Conservation (phyloP, 1,284 basidiomycete species). For the Microbotryum silenes-acaulis region DNA sequence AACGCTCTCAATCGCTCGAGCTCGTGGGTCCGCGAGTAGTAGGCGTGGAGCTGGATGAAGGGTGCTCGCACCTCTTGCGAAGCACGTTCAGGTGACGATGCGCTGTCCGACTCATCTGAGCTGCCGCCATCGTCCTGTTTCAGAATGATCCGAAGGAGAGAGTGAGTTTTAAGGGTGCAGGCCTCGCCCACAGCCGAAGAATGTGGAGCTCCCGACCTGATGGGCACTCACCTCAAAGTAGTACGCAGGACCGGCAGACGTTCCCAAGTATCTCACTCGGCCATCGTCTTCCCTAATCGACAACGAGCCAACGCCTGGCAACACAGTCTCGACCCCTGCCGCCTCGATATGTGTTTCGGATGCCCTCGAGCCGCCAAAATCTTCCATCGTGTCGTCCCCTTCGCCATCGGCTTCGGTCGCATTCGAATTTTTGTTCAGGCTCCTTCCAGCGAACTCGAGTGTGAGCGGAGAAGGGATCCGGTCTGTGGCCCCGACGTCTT, state of each 20-base stretch:
- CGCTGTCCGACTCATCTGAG: not conserved
- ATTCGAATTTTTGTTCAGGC: not conserved
- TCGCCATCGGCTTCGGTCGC: not conserved
- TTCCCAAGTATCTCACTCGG: conserved; percentile 14
- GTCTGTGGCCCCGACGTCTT: conserved; percentile 6
- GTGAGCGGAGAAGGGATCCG: conserved; percentile 16
- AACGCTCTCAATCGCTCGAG: too few species aligned
- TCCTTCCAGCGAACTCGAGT: conserved; percentile 5
- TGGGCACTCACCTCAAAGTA: conserved; percentile 11
- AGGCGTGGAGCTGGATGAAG: conserved; percentile 7
- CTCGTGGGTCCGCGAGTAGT: not conserved
- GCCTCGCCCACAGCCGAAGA: too few species aligned
- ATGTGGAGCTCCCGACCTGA: not conserved
- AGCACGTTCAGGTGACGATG: not conserved
- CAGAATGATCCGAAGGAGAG: too few species aligned
- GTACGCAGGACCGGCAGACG: conserved; percentile 11
- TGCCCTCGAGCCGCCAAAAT: not conserved
- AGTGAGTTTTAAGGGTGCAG: too few species aligned
- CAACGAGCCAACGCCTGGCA: conserved; percentile 20
- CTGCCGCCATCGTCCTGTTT: not conserved
- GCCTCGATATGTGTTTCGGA: not conserved
- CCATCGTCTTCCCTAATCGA: conserved; percentile 13
- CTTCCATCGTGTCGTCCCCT: conserved; percentile 5
- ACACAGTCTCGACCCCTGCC: not conserved
- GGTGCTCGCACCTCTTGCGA: not conserved